These are phyloP conservation scores for Yarrowia phangngaensis DNA, from an alignment of 805 yeast genomes.

Conservation along the genomic window DNA sequence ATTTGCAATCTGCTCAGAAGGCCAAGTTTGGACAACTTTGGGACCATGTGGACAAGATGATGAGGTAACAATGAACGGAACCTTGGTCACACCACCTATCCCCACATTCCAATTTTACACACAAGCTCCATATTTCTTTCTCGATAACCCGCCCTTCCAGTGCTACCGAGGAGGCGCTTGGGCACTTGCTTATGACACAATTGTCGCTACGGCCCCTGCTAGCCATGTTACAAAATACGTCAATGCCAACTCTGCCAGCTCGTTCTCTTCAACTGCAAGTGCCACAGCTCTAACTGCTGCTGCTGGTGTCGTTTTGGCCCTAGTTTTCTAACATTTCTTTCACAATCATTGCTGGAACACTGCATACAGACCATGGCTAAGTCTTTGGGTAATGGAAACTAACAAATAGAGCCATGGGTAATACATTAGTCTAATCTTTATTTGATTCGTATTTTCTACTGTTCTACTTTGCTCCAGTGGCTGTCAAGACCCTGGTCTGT, in stretches of 20 bases:
- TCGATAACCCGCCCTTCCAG: slow-evolving; percentile 15
- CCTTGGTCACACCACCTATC: slow-evolving; percentile 5
- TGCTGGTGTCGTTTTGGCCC: slow-evolving; percentile 2
- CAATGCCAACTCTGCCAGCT: slow-evolving; percentile 17
- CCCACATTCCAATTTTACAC: slow-evolving; percentile 12
- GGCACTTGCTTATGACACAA: slow-evolving; percentile 10
- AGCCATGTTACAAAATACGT: slow-evolving; percentile 2
- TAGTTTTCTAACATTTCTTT: slow-evolving; percentile 6
- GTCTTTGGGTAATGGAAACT: no score
- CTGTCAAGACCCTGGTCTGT: no score
- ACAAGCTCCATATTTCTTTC: slow-evolving; percentile 11
- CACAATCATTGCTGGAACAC: no score
- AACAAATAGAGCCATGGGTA: no score
- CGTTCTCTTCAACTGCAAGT: no score
- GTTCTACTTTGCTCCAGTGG: no score
- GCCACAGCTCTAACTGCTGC: slow-evolving; percentile 1
- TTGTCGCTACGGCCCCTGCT: slow-evolving; percentile 7
- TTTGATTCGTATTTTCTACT: no score
- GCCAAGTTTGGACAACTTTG: slow-evolving; percentile 16
- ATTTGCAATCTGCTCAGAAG: slow-evolving; percentile 19
- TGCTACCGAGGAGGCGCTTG: slow-evolving; percentile 25
- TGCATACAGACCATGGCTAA: no score
- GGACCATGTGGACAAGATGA: slow-evolving; percentile 7
- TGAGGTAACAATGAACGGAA: neutral
- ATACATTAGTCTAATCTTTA: no score